Conservation (phyloP, 768 basidiomycete species). For the Gautieria morchelliformis region DNA sequence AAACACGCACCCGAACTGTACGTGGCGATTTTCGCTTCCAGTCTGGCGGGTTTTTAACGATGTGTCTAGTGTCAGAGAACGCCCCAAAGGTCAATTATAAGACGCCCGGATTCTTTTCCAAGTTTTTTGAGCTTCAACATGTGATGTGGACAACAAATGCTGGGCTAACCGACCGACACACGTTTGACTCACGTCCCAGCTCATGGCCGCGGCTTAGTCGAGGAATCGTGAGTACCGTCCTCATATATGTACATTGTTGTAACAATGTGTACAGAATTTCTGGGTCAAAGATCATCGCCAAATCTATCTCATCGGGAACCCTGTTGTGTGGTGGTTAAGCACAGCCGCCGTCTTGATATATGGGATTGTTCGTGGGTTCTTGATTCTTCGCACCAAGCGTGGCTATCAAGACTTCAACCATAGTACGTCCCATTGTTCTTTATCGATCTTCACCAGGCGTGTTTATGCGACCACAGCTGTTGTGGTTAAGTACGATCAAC, state of each 20-base stretch:
- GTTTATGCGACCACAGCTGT: constrained; percentile 44
- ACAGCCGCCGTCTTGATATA: constrained; percentile 65
- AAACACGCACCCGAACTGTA: constrained; percentile 60
- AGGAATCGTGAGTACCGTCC: constrained; percentile 67
- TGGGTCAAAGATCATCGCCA: constrained; percentile 97
- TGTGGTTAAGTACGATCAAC: constrained; percentile 82
- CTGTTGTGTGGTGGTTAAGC: constrained; percentile 86
- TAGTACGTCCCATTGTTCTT: constrained; percentile 41
- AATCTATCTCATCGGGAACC: constrained; percentile 93
- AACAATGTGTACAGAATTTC: constrained; percentile 58
- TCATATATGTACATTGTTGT: constrained; percentile 1
- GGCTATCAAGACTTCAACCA: constrained; percentile 89
- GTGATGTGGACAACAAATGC: constrained; percentile 99
- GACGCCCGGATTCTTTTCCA: constrained; percentile 79
- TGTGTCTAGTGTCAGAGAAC: constrained; percentile 48
- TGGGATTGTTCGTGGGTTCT: constrained; percentile 56
- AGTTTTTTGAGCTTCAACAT: constrained; percentile 84
- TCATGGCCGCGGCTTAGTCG: constrained; percentile 86
- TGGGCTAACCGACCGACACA: constrained; percentile 89
- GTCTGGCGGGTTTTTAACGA: background rate
- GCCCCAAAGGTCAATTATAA: constrained; percentile 85
- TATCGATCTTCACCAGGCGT: background rate
- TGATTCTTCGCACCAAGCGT: constrained; percentile 83
- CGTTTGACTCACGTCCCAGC: constrained; percentile 87
- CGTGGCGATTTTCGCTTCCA: constrained; percentile 21